Evolutionary conservation across 2,329 filamentous ascomycete species (phyloP).

Genomic region (Apiospora koreana): DNA sequence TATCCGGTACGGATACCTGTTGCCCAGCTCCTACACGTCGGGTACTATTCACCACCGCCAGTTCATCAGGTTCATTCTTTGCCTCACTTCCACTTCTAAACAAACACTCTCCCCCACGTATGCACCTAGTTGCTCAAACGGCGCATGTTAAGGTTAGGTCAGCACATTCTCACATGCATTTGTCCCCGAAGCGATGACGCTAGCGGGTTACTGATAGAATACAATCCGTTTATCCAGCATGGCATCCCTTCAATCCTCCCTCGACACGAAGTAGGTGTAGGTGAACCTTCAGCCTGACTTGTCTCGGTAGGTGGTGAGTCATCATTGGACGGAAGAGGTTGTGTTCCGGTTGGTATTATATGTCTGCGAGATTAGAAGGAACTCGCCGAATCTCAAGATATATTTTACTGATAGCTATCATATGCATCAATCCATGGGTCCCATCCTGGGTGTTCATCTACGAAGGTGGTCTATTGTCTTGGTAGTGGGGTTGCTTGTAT

Average conservation of each 20-base stretch:
- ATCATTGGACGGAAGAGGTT: neutral
- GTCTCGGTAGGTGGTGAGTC: neutral
- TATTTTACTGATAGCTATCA: neutral
- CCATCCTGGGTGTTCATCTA: neutral
- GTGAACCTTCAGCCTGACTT: neutral
- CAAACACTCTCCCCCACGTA: no score
- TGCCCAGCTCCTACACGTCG: no score
- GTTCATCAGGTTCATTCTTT: no score
- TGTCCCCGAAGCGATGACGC: neutral
- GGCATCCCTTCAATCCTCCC: neutral
- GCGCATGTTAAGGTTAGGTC: neutral
- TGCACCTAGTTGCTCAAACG: neutral
- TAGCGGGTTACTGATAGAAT: neutral
- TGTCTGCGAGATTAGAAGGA: neutral
- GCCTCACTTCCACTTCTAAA: neutral
- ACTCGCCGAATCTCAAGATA: neutral
- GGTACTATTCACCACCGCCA: no score
- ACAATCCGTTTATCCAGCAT: neutral
- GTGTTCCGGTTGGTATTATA: neutral
- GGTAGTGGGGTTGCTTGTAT: neutral
- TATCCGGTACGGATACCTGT: neutral
- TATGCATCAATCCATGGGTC: neutral
- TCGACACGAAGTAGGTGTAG: neutral
- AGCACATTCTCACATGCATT: slow-evolving; percentile 6
- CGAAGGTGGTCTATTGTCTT: neutral